Percentiles rank a stretch among this genome's conserved stretches.
phyloP scores from a whole-genome alignment of 331 rosid genomes.

The Rosa hybrid region DNA sequence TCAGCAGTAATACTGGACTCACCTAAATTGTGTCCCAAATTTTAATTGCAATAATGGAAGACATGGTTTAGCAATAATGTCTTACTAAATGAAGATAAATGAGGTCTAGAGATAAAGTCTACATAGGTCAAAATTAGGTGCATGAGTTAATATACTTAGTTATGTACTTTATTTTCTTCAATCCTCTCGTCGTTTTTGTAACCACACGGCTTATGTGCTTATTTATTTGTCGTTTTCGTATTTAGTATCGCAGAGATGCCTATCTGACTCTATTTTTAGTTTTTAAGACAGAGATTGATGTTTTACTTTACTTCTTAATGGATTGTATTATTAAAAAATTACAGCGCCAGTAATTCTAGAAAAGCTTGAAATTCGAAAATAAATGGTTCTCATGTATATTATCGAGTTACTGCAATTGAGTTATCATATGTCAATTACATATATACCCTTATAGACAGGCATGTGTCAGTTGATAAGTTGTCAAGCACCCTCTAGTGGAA shows the following conservation, averaged over 20 bases:
- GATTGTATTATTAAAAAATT: no score
- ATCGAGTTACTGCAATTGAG: no score
- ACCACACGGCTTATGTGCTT: no score
- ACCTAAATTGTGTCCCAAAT: not conserved
- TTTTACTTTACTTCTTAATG: no score
- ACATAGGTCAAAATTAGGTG: no score
- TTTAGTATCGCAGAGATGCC: no score
- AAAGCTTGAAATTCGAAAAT: not conserved
- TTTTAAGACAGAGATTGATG: no score
- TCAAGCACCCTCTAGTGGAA: constrained; percentile 11
- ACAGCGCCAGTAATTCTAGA: not conserved
- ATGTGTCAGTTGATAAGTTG: constrained; percentile 4
- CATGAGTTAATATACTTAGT: not conserved
- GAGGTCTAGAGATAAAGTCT: not conserved
- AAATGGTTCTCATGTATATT: no score
- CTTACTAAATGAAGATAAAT: not conserved
- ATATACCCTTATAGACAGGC: not conserved
- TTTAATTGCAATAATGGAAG: not conserved
- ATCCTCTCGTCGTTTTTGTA: no score
- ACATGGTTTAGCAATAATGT: not conserved
- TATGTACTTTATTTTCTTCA: no score
- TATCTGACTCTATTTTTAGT: no score
- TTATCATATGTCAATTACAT: not conserved
- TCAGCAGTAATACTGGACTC: not conserved
- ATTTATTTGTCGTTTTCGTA: no score